Conservation (phyloP, 1,284 basidiomycete genomes). For the Leccinum subatratum region DNA sequence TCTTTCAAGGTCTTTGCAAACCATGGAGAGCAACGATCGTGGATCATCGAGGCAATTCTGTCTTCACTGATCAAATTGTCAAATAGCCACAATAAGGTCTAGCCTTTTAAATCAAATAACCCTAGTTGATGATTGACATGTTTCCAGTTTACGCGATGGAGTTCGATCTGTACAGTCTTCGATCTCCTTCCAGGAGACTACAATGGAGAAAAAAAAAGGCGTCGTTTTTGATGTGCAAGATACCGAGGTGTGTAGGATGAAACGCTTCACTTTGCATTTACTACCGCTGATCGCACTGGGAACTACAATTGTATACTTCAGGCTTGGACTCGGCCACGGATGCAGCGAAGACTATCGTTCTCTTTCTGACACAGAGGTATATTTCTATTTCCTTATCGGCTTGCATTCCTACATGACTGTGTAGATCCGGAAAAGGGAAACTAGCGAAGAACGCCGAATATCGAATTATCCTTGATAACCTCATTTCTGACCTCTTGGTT, state of each 20-base stretch:
- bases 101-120: constrained; percentile 23
- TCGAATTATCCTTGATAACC: constrained; percentile 82
- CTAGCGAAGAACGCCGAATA: constrained; percentile 88
- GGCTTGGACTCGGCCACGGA: constrained; percentile 77
- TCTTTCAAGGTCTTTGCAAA: constrained; percentile 75
- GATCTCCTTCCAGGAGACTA: constrained; percentile 76
- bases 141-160: constrained; percentile 69
- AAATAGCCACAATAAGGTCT: constrained; percentile 80
- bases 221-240: constrained; percentile 64
- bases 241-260: constrained; percentile 43
- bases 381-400: constrained; percentile 6
- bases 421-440: constrained; percentile 76
- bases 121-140: neutral
- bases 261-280: neutral
- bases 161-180: constrained; percentile 86
- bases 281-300: constrained; percentile 40
- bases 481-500: constrained; percentile 83
- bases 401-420: neutral
- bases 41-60: constrained; percentile 96
- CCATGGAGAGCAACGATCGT: constrained; percentile 83
- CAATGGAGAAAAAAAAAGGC: constrained; percentile 42
- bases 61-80: constrained; percentile 85
- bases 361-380: constrained; percentile 78
- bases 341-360: constrained; percentile 77
- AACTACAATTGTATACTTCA: constrained; percentile 60